Percentiles rank a stretch among this genome's conserved stretches.
Evolutionary conservation across 2,329 filamentous ascomycete genomes (phyloP).

Genomic region (Calonectria fujianensis): DNA sequence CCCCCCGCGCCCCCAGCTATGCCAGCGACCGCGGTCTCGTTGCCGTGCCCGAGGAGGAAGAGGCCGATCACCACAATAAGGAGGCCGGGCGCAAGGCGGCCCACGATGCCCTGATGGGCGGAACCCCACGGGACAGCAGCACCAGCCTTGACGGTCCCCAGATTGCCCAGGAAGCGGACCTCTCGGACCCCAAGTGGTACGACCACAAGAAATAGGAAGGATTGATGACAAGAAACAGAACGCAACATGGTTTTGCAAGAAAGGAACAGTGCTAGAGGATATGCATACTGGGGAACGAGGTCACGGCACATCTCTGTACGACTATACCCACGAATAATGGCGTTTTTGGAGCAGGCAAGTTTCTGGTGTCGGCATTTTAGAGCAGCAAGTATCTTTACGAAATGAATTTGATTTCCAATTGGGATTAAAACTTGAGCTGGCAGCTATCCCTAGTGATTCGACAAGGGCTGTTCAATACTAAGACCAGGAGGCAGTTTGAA

Average conservation of each 20-base stretch:
- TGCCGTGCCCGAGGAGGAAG: slow-evolving; percentile 64
- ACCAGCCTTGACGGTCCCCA: slow-evolving; percentile 42
- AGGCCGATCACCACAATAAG: slow-evolving; percentile 42
- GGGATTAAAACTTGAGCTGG: not conserved
- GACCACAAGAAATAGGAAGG: slow-evolving; percentile 9
- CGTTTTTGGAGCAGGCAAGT: slow-evolving; percentile 46
- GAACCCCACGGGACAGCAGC: slow-evolving; percentile 52
- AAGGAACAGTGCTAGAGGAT: slow-evolving; percentile 19
- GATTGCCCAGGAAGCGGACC: slow-evolving; percentile 53
- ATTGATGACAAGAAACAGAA: not conserved
- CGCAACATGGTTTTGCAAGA: slow-evolving; percentile 9
- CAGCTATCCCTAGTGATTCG: not conserved
- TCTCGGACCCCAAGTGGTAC: slow-evolving; percentile 56
- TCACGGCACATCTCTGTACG: slow-evolving; percentile 45
- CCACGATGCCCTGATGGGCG: slow-evolving; percentile 56
- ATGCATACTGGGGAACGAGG: slow-evolving; percentile 37
- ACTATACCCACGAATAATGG: slow-evolving; percentile 53
- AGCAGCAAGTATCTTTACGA: slow-evolving; percentile 28
- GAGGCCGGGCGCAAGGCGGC: slow-evolving; percentile 49
- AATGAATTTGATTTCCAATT: slow-evolving; percentile 20
- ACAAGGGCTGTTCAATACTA: not conserved
- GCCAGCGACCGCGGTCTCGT: slow-evolving; percentile 62
- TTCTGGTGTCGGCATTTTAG: slow-evolving; percentile 37
- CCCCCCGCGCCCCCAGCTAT: slow-evolving; percentile 60
- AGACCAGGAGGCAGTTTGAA: not conserved